phyloP scores from a whole-genome alignment of 2,329 filamentous ascomycete species.

The Diplodia intermedia region DNA sequence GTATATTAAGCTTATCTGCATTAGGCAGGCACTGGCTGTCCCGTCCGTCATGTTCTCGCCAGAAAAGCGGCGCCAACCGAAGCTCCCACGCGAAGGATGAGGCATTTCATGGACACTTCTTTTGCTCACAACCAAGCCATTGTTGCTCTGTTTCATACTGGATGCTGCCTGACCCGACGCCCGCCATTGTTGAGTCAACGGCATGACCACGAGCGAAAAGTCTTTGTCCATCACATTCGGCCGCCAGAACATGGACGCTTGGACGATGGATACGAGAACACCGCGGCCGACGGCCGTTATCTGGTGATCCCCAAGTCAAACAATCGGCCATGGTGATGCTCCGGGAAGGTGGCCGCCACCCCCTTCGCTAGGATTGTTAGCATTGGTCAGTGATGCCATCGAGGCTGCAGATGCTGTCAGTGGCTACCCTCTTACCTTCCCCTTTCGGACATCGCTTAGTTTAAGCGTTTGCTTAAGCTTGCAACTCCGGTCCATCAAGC shows the following conservation, averaged over 20 bases:
- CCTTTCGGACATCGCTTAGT: not conserved
- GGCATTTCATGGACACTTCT: not conserved
- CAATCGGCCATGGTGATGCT: conserved; percentile 13
- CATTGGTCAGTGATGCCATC: conserved; percentile 10
- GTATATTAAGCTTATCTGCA: conserved; percentile 19
- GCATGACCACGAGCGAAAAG: not conserved
- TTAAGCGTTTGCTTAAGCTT: conserved; percentile 25
- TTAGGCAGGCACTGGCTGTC: conserved; percentile 9
- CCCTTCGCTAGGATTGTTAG: not conserved
- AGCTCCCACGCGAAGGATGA: not conserved
- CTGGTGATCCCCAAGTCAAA: conserved; percentile 9
- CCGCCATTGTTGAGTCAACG: not conserved
- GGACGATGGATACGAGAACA: conserved; percentile 1
- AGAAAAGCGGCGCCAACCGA: conserved; percentile 3
- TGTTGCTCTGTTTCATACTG: too few relatives aligned
- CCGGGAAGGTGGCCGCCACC: conserved; percentile 19
- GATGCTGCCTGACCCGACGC: too few relatives aligned
- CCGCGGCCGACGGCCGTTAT: conserved; percentile 13
- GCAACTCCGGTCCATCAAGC: conserved; percentile 7
- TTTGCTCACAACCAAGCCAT: not conserved
- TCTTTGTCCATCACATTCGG: not conserved
- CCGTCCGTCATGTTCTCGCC: not conserved
- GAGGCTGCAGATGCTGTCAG: conserved; percentile 9
- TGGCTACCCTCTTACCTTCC: conserved; percentile 2
- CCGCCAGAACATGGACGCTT: not conserved